phyloP scores from a whole-genome alignment of 1,284 basidiomycete species.

The Puccinia hordei region DNA sequence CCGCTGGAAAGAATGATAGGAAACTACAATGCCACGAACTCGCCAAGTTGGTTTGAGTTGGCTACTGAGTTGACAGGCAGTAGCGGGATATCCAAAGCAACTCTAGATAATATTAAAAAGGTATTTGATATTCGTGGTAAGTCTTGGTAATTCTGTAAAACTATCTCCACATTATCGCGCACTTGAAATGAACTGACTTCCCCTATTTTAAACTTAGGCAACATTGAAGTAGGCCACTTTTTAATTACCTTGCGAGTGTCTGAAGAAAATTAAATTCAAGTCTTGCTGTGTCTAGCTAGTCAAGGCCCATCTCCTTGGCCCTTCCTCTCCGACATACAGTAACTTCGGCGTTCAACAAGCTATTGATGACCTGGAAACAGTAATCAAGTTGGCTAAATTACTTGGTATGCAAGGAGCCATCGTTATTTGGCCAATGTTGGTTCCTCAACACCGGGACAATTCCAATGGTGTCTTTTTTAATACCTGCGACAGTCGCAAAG shows the following conservation, averaged over 20 bases:
- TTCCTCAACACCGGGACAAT: slow-evolving; percentile 61
- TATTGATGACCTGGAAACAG: slow-evolving; percentile 60
- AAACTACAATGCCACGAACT: slow-evolving; percentile 28
- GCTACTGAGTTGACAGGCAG: slow-evolving; percentile 11
- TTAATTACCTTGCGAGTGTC: background rate
- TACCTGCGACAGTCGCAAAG: slow-evolving; percentile 61
- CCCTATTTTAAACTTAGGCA: slow-evolving; percentile 12
- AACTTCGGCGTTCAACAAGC: slow-evolving; percentile 57
- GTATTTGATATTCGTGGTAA: slow-evolving; percentile 43
- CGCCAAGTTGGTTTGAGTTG: slow-evolving; percentile 42
- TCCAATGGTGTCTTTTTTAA: slow-evolving; percentile 64
- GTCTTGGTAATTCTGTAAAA: background rate
- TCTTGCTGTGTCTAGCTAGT: slow-evolving; percentile 15
- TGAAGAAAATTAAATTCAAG: background rate
- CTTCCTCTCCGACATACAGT: slow-evolving; percentile 37
- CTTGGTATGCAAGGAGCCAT: slow-evolving; percentile 63
- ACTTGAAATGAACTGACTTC: background rate
- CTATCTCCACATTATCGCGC: background rate
- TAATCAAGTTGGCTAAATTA: slow-evolving; percentile 60
- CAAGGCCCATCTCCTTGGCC: slow-evolving; percentile 51
- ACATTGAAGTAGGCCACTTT: slow-evolving; percentile 28
- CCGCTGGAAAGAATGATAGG: slow-evolving; percentile 17
- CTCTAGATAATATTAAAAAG: slow-evolving; percentile 31
- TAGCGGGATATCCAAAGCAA: slow-evolving; percentile 21
- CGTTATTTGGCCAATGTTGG: slow-evolving; percentile 62